phyloP scores from a whole-genome alignment of 2,329 filamentous ascomycete species.

The Cyclaneusma minus region DNA sequence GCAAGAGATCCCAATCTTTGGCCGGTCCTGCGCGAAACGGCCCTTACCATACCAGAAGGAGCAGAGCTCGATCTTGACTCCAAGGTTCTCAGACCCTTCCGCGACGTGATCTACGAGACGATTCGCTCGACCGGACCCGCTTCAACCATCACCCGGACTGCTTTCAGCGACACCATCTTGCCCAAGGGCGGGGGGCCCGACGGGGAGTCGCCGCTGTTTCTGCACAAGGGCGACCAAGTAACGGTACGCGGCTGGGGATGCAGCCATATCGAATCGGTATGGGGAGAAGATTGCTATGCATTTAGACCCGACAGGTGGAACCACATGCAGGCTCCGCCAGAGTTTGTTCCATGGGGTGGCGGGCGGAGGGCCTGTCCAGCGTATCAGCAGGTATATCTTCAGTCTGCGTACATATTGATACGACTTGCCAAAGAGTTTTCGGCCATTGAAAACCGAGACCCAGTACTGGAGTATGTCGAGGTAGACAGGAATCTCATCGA shows the following conservation, averaged over 20 bases:
- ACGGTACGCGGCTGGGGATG: slow-evolving; percentile 13
- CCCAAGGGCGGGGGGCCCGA: slow-evolving; percentile 13
- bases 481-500: no score
- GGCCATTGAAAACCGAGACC: slow-evolving; percentile 10
- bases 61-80: slow-evolving; percentile 29
- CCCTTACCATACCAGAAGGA: slow-evolving; percentile 20
- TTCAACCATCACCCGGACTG: slow-evolving; percentile 7
- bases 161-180: slow-evolving; percentile 18
- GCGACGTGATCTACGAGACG: slow-evolving; percentile 33
- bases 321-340: slow-evolving; percentile 26
- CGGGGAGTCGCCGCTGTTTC: slow-evolving; percentile 27
- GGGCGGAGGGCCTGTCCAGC: slow-evolving; percentile 15
- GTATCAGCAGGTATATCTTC: slow-evolving; percentile 15
- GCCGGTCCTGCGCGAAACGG: slow-evolving; percentile 24
- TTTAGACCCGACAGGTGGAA: slow-evolving; percentile 19
- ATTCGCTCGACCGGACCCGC: slow-evolving; percentile 6
- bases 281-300: slow-evolving; percentile 17
- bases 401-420: slow-evolving; percentile 13
- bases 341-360: slow-evolving; percentile 16
- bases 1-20: slow-evolving; percentile 25
- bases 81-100: slow-evolving; percentile 41
- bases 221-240: slow-evolving; percentile 34
- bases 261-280: slow-evolving; percentile 13
- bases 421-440: slow-evolving; percentile 14
- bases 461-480: no score